A percentile compares a stretch with the other conserved stretches of the same genome.
Evolutionary conservation across 2,329 filamentous ascomycete species (phyloP).

Genomic region (Sporothrix brunneoviolacea): DNA sequence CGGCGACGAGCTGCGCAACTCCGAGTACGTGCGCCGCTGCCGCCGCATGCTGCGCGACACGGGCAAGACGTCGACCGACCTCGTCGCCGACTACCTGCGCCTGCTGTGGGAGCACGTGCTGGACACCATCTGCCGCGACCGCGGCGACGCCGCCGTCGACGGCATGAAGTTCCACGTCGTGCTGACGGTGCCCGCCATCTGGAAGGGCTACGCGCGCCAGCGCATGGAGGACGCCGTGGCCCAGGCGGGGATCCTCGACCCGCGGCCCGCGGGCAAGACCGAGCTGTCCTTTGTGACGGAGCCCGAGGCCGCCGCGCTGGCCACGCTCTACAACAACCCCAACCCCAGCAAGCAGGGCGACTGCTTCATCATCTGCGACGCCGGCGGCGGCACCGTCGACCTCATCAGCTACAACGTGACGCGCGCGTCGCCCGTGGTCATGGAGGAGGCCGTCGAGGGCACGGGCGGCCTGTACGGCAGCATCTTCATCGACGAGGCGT

Average conservation of each 20-base stretch:
- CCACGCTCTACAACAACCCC: conserved; percentile 29
- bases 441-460: conserved; percentile 43
- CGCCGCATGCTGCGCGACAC: not conserved
- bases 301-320: conserved; percentile 39
- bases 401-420: conserved; percentile 45
- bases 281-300: conserved; percentile 33
- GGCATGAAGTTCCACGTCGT: conserved; percentile 30
- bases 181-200: conserved; percentile 40
- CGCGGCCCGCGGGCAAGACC: conserved; percentile 23
- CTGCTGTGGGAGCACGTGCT: conserved; percentile 29
- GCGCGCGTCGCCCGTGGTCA: conserved; percentile 26
- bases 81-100: conserved; percentile 29
- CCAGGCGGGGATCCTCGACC: conserved; percentile 30
- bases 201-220: conserved; percentile 32
- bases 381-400: conserved; percentile 31
- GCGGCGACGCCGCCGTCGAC: conserved; percentile 10
- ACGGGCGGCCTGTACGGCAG: conserved; percentile 45
- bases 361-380: conserved; percentile 24
- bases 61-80: conserved; percentile 20
- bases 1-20: conserved; percentile 7
- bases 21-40: conserved; percentile 8
- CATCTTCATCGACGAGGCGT: conserved; percentile 43
- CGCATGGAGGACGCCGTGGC: conserved; percentile 31
- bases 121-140: conserved; percentile 21
- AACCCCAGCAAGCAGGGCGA: conserved; percentile 16